Conservation (phyloP, 2,329 filamentous ascomycete species). For the Venturia asperata region DNA sequence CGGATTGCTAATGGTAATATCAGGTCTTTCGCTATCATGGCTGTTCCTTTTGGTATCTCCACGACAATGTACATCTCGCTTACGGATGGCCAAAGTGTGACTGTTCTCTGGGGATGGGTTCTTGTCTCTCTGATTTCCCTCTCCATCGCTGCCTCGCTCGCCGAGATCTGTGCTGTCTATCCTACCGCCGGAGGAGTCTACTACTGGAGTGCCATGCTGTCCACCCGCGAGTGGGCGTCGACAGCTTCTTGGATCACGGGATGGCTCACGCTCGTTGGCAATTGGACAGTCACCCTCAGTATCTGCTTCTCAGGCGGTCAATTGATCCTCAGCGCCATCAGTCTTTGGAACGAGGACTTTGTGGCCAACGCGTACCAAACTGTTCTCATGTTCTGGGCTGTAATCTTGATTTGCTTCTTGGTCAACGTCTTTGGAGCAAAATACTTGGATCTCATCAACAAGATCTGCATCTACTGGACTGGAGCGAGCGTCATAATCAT, state of each 20-base stretch:
- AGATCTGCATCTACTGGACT: constrained; percentile 62
- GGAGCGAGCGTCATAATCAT: constrained; percentile 60
- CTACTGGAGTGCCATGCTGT: constrained; percentile 62
- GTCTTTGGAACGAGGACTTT: constrained; percentile 63
- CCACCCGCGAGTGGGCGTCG: constrained; percentile 57
- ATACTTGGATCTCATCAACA: constrained; percentile 53
- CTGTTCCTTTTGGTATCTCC: constrained; percentile 59
- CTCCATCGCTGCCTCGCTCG: constrained; percentile 58
- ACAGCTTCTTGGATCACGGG: constrained; percentile 63
- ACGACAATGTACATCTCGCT: constrained; percentile 64
- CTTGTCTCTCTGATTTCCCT: constrained; percentile 57
- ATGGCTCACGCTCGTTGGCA: constrained; percentile 65
- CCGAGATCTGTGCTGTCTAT: constrained; percentile 63
- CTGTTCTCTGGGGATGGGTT: constrained; percentile 64
- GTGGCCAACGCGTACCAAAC: constrained; percentile 63
- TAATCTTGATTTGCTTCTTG: constrained; percentile 57
- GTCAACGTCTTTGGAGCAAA: constrained; percentile 59
- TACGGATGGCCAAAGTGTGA: constrained; percentile 61
- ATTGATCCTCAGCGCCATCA: constrained; percentile 59
- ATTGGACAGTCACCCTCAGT: constrained; percentile 58
- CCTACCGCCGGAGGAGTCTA: constrained; percentile 64
- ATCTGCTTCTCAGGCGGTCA: constrained; percentile 70
- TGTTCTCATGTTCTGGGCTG: constrained; percentile 63
- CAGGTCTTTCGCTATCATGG: constrained; percentile 67
- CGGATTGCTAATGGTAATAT: constrained; percentile 1